Conservation (phyloP, 169 alveolate genomes). For the Plasmodium vivax region DNA sequence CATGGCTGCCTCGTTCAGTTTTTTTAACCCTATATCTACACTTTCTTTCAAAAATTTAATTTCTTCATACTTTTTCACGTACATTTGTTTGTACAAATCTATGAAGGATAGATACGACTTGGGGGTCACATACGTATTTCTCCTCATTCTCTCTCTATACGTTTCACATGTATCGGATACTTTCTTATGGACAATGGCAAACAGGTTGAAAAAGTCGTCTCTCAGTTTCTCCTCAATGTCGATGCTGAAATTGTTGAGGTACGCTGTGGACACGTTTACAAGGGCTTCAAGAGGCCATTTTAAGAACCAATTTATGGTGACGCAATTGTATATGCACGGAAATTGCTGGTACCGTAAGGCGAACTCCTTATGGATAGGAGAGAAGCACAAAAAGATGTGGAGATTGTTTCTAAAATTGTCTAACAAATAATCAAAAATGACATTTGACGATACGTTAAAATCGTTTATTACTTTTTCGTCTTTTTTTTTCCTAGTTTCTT, state of each 20-base stretch:
- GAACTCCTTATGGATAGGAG: conserved; percentile 96
- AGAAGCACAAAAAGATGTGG: conserved; percentile 95
- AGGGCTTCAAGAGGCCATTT: conserved; percentile 99
- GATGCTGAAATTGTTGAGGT: conserved; percentile 86
- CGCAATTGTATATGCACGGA: conserved; percentile 97
- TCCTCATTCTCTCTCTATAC: conserved; percentile 95
- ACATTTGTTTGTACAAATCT: conserved; percentile 93
- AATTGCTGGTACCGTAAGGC: conserved; percentile 96
- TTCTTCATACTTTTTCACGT: conserved; percentile 92
- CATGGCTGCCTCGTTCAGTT: conserved; percentile 94
- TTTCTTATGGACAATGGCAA: conserved; percentile 87
- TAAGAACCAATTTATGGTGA: conserved; percentile 96
- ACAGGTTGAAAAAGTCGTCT: conserved; percentile 43
- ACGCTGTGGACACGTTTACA: conserved; percentile 93
- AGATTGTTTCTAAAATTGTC: conserved; percentile 96
- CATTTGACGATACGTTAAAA: conserved; percentile 50
- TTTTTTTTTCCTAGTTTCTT: conserved; percentile 38
- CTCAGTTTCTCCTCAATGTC: conserved; percentile 61
- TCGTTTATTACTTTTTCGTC: conserved; percentile 51
- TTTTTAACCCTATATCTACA: conserved; percentile 95
- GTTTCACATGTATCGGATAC: conserved; percentile 92
- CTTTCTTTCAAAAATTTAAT: conserved; percentile 90
- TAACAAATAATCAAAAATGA: conserved; percentile 85
- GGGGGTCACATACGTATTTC: conserved; percentile 97
- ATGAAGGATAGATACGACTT: conserved; percentile 95